Evolutionary conservation across 768 basidiomycete species (phyloP).

Genomic region (Asterophora lycoperdoides): DNA sequence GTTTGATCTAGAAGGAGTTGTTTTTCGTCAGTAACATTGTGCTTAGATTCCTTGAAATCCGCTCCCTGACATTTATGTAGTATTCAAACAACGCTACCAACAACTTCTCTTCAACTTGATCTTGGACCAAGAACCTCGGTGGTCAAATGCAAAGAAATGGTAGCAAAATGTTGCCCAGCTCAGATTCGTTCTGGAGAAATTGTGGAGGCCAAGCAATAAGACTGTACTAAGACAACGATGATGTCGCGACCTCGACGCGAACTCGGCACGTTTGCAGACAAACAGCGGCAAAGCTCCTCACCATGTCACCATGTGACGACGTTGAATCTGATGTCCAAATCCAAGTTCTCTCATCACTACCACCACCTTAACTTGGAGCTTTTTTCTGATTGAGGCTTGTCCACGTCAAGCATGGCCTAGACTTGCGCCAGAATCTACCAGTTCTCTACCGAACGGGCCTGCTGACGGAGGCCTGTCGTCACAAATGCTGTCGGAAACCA

Average conservation of each 20-base stretch:
- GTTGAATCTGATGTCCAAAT: too few species aligned
- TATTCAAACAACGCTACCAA: slow-evolving; percentile 9
- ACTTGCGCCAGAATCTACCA: background rate
- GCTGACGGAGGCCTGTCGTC: background rate
- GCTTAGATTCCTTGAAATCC: slow-evolving; percentile 9
- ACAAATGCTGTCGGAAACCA: background rate
- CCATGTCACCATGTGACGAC: too few species aligned
- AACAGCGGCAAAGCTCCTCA: slow-evolving; percentile 6
- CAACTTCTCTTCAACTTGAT: slow-evolving; percentile 6
- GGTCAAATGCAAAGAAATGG: background rate
- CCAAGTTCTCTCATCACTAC: too few species aligned
- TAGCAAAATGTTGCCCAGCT: background rate
- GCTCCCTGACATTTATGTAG: slow-evolving; percentile 10
- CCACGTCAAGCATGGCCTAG: background rate
- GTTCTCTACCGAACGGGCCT: background rate
- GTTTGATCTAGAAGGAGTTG: slow-evolving; percentile 15
- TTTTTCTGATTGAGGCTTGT: background rate
- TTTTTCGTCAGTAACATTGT: slow-evolving; percentile 8
- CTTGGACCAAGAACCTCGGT: background rate
- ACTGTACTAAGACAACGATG: slow-evolving; percentile 2
- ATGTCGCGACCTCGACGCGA: slow-evolving; percentile 7
- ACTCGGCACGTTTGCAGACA: slow-evolving; percentile 1
- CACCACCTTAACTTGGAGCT: too few species aligned
- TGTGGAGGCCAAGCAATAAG: background rate
- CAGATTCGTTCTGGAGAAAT: background rate